A percentile compares a stretch with the other conserved stretches of the same genome.
These are phyloP conservation scores for Aspergillus saccharolyticus DNA, from an alignment of 495 filamentous ascomycete species.

Conservation along the genomic window DNA sequence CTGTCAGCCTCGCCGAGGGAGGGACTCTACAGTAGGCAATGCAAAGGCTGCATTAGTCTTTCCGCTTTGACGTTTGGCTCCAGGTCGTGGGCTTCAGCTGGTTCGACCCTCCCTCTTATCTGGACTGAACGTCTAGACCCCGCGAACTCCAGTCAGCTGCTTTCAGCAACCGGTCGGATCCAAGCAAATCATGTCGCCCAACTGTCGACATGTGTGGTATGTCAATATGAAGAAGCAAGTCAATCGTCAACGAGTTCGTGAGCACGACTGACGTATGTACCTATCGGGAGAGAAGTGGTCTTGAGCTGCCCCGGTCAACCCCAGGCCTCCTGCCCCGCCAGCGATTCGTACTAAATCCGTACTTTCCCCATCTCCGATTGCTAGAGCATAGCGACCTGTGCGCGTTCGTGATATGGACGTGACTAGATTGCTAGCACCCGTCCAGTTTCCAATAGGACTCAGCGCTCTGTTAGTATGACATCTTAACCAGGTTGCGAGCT, in stretches of 20 bases:
- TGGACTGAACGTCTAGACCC: not conserved
- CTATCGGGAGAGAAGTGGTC: not conserved
- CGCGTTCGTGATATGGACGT: not conserved
- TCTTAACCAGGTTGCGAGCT: not conserved
- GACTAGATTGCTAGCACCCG: not conserved
- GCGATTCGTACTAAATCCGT: too few species aligned
- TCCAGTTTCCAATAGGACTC: not conserved
- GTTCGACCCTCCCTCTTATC: not conserved
- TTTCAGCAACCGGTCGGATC: not conserved
- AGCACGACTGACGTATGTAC: not conserved
- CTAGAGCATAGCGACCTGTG: not conserved
- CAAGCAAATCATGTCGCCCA: not conserved
- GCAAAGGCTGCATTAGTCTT: conserved; percentile 7
- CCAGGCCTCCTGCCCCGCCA: not conserved
- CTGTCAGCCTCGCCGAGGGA: not conserved
- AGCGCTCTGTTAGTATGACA: not conserved
- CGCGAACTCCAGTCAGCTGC: not conserved
- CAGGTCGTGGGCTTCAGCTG: not conserved
- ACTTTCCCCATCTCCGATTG: too few species aligned
- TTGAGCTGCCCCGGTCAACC: not conserved
- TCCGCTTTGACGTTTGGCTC: not conserved
- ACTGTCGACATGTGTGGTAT: not conserved
- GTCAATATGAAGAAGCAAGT: not conserved
- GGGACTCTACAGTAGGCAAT: not conserved
- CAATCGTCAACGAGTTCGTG: not conserved